Conservation (phyloP, 805 yeast species). For the Phaffomyces thermotolerans region DNA sequence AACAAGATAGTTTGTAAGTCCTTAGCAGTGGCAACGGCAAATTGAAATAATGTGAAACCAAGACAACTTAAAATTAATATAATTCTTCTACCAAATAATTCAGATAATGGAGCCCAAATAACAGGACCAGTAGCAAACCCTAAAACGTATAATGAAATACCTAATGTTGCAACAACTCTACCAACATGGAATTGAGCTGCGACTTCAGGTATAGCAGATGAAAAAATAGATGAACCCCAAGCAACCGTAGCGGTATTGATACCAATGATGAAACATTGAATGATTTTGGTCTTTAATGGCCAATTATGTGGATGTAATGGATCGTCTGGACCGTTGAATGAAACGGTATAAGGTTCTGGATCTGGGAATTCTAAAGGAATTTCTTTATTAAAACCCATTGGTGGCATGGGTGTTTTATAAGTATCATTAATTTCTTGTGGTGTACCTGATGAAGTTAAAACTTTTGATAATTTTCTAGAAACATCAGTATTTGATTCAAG, state of each 20-base stretch:
- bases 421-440: conserved; percentile 24
- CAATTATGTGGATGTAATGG: conserved; percentile 79
- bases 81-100: conserved; percentile 61
- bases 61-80: conserved; percentile 52
- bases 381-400: conserved; percentile 62
- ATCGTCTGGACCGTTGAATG: conserved; percentile 72
- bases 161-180: conserved; percentile 61
- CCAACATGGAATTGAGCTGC: conserved; percentile 52
- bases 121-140: conserved; percentile 94
- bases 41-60: conserved; percentile 51
- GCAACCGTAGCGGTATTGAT: conserved; percentile 45
- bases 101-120: conserved; percentile 86
- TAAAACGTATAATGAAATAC: conserved; percentile 75
- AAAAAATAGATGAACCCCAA: conserved; percentile 80
- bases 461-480: conserved; percentile 33
- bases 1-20: conserved; percentile 72
- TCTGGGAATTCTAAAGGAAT: conserved; percentile 43
- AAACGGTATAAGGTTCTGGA: conserved; percentile 57
- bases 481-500: conserved; percentile 16
- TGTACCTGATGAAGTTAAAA: conserved; percentile 31
- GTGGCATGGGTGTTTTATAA: conserved; percentile 35
- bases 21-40: conserved; percentile 73
- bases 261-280: conserved; percentile 41
- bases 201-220: conserved; percentile 49
- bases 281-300: conserved; percentile 42